These are phyloP conservation scores for Scalesia atractyloides DNA, from an alignment of 129 eudicot genomes.

Conservation along the genomic window DNA sequence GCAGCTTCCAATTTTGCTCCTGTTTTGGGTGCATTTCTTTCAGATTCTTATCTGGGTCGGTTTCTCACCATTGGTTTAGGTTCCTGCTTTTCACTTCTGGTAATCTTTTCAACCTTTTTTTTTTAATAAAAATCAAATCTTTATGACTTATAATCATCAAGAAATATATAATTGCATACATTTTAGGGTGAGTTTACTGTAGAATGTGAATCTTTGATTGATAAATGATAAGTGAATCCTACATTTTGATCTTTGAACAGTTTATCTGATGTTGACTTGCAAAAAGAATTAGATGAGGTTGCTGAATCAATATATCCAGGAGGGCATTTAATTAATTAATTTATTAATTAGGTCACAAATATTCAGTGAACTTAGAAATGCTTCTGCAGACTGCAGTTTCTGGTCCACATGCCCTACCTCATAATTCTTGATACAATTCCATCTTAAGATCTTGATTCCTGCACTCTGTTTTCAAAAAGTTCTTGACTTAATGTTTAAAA, in stretches of 20 bases:
- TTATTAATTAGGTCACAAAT: slow-evolving; percentile 21
- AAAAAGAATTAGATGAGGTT: slow-evolving; percentile 33
- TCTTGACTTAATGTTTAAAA: not conserved
- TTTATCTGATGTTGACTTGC: slow-evolving; percentile 24
- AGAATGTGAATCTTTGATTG: slow-evolving; percentile 14
- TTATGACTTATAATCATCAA: not conserved
- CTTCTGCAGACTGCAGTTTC: slow-evolving; percentile 13
- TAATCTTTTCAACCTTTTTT: slow-evolving; percentile 14
- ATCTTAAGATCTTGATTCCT: slow-evolving; percentile 1
- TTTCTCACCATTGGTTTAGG: slow-evolving; percentile 76
- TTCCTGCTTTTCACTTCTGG: slow-evolving; percentile 54
- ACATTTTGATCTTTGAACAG: slow-evolving; percentile 16
- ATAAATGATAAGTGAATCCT: slow-evolving; percentile 13
- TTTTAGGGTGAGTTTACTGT: slow-evolving; percentile 2
- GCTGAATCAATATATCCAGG: slow-evolving; percentile 22
- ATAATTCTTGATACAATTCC: slow-evolving; percentile 21
- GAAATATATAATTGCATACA: not conserved
- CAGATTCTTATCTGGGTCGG: slow-evolving; percentile 83
- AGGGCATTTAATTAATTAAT: not conserved
- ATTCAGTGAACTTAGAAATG: slow-evolving; percentile 28
- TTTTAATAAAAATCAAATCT: not conserved
- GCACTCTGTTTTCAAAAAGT: slow-evolving; percentile 4
- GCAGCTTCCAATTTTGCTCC: slow-evolving; percentile 89
- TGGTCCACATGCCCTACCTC: slow-evolving; percentile 39
- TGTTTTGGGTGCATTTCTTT: slow-evolving; percentile 72